These are phyloP conservation scores for Passiflora organensis DNA, from an alignment of 345 rosid genomes.

Conservation along the genomic window DNA sequence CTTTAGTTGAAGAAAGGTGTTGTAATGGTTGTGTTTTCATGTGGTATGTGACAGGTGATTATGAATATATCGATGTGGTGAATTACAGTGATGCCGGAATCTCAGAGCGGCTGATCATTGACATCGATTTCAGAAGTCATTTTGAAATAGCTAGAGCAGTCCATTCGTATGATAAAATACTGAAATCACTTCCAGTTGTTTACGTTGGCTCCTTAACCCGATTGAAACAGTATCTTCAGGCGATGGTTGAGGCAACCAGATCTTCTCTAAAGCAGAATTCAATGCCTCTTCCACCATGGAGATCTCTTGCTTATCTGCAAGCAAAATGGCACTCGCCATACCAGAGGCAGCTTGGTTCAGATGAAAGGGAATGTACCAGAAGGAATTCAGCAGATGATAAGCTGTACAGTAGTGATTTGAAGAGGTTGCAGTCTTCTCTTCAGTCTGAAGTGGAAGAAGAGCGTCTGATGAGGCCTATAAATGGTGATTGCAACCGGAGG, in stretches of 20 bases:
- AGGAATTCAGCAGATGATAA: constrained; percentile 31
- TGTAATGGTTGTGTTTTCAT: background rate
- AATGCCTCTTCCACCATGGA: constrained; percentile 98
- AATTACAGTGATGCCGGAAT: constrained; percentile 35
- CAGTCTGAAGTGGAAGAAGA: constrained; percentile 54
- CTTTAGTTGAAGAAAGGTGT: too few relatives aligned
- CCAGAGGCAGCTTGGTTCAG: constrained; percentile 47
- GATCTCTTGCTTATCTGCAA: constrained; percentile 74
- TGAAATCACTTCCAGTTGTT: constrained; percentile 69
- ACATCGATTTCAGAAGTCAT: constrained; percentile 82
- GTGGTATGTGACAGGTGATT: constrained; percentile 55
- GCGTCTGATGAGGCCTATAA: constrained; percentile 46
- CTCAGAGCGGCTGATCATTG: constrained; percentile 71
- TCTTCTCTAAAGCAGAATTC: constrained; percentile 84
- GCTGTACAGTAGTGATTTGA: constrained; percentile 62
- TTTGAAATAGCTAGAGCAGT: constrained; percentile 95
- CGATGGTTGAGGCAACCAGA: constrained; percentile 82
- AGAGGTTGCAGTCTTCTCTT: constrained; percentile 58
- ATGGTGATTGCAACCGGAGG: constrained; percentile 34
- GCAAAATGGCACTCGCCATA: constrained; percentile 79
- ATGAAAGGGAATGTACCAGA: constrained; percentile 24
- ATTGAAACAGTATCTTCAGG: constrained; percentile 69
- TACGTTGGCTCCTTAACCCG: constrained; percentile 62
- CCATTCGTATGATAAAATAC: constrained; percentile 64
- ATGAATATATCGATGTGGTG: constrained; percentile 76